These are phyloP conservation scores for Exophiala oligosperma DNA, from an alignment of 2,329 filamentous ascomycete species.

Conservation along the genomic window DNA sequence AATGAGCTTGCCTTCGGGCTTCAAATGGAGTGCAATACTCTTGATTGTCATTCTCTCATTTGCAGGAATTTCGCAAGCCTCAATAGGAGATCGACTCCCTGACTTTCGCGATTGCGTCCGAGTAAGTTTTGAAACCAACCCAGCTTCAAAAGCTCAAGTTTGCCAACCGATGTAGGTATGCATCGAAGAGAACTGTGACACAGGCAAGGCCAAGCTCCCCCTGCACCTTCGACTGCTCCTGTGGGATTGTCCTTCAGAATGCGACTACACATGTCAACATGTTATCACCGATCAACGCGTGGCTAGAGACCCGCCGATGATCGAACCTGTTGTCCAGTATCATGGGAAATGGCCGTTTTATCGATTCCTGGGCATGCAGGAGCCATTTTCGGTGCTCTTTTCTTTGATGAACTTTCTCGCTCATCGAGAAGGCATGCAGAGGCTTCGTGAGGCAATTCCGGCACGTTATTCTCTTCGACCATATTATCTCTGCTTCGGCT, in stretches of 20 bases:
- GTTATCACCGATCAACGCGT: slow-evolving; percentile 76
- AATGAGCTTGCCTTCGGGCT: neutral
- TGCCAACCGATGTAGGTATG: slow-evolving; percentile 63
- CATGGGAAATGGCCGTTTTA: slow-evolving; percentile 99
- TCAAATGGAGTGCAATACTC: neutral
- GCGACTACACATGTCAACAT: slow-evolving; percentile 97
- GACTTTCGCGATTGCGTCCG: slow-evolving; percentile 86
- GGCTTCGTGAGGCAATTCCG: slow-evolving; percentile 70
- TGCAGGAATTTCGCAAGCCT: slow-evolving; percentile 52
- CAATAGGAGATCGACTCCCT: slow-evolving; percentile 77
- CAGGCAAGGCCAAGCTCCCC: slow-evolving; percentile 67
- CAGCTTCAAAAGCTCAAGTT: slow-evolving; percentile 10
- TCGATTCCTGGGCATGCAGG: slow-evolving; percentile 88
- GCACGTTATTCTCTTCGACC: slow-evolving; percentile 70
- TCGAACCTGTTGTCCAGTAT: slow-evolving; percentile 77
- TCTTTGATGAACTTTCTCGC: slow-evolving; percentile 87
- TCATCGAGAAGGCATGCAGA: slow-evolving; percentile 73
- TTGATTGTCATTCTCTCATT: neutral
- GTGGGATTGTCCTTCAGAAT: slow-evolving; percentile 91
- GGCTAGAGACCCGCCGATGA: slow-evolving; percentile 62
- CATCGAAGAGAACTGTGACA: slow-evolving; percentile 73
- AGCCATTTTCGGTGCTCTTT: slow-evolving; percentile 91
- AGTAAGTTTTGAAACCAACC: slow-evolving; percentile 50
- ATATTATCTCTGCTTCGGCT: slow-evolving; percentile 79
- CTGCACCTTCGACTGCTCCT: slow-evolving; percentile 81